These are phyloP conservation scores for Dalechampia spathulata DNA, from an alignment of 441 rosid genomes.

Conservation along the genomic window DNA sequence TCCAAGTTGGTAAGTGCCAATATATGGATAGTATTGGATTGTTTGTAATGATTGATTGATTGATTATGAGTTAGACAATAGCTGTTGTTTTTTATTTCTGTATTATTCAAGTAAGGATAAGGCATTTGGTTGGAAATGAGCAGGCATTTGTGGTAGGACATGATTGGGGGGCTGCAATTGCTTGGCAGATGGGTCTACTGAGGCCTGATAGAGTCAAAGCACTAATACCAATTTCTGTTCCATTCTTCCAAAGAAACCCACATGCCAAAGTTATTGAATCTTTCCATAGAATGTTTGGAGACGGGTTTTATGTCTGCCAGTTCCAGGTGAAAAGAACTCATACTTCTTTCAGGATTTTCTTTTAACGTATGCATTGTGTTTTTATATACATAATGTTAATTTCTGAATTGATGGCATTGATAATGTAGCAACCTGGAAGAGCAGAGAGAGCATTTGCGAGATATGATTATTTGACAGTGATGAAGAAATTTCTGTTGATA, in stretches of 20 bases:
- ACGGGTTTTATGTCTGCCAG: slow-evolving; percentile 51
- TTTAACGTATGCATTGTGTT: too few species aligned
- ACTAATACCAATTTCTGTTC: slow-evolving; percentile 40
- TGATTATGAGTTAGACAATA: too few species aligned
- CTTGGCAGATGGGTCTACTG: slow-evolving; percentile 46
- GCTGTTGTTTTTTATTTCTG: too few species aligned
- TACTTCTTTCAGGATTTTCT: too few species aligned
- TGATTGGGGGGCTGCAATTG: slow-evolving; percentile 65
- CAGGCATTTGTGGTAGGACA: slow-evolving; percentile 69
- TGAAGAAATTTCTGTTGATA: slow-evolving; percentile 60
- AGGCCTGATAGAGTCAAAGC: slow-evolving; percentile 69
- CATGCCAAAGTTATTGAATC: slow-evolving; percentile 23
- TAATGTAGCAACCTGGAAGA: slow-evolving; percentile 58
- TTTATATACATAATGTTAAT: too few species aligned
- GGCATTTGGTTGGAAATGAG: too few species aligned
- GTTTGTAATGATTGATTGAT: too few species aligned
- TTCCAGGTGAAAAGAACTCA: too few species aligned
- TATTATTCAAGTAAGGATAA: too few species aligned
- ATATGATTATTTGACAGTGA: slow-evolving; percentile 46
- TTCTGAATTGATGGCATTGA: too few species aligned
- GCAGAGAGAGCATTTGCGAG: slow-evolving; percentile 63
- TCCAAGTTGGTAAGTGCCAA: too few species aligned
- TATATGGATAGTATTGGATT: too few species aligned
- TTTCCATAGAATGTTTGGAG: slow-evolving; percentile 29
- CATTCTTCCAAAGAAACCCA: slow-evolving; percentile 41